Evolutionary conservation across 257 asterid genomes (phyloP).

Genomic region (Jacaranda copaia): DNA sequence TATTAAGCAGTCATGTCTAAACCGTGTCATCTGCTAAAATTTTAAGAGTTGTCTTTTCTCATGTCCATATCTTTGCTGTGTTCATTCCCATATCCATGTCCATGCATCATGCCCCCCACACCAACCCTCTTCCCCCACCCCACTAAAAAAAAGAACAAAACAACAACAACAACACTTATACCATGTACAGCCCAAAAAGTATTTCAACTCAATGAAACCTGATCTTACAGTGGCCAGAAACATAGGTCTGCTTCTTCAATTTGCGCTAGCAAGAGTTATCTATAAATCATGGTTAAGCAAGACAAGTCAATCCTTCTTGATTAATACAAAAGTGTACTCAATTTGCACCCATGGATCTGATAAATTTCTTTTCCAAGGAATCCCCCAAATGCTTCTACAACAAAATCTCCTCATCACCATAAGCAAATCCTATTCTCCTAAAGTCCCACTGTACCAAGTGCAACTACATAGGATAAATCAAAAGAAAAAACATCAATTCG

Average conservation of each 20-base stretch:
- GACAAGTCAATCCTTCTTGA: neutral
- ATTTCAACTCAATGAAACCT: neutral
- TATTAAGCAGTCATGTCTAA: no score
- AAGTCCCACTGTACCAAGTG: neutral
- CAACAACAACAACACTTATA: no score
- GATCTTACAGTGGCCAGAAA: neutral
- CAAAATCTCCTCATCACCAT: neutral
- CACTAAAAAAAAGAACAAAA: no score
- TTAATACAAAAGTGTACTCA: neutral
- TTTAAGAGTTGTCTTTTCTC: no score
- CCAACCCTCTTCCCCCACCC: no score
- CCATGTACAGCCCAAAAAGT: neutral
- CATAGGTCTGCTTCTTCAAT: neutral
- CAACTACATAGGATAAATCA: neutral
- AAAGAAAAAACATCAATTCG: neutral
- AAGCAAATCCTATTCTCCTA: neutral
- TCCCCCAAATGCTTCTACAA: neutral
- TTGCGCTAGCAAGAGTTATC: neutral
- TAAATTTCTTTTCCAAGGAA: neutral
- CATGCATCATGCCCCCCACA: no score
- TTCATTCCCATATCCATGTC: no score
- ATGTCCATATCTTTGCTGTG: no score
- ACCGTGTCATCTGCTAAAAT: no score
- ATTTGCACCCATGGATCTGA: neutral
- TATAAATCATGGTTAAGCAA: neutral